phyloP scores from a whole-genome alignment of 768 basidiomycete species.

The Candolleomyces aberdarensis region DNA sequence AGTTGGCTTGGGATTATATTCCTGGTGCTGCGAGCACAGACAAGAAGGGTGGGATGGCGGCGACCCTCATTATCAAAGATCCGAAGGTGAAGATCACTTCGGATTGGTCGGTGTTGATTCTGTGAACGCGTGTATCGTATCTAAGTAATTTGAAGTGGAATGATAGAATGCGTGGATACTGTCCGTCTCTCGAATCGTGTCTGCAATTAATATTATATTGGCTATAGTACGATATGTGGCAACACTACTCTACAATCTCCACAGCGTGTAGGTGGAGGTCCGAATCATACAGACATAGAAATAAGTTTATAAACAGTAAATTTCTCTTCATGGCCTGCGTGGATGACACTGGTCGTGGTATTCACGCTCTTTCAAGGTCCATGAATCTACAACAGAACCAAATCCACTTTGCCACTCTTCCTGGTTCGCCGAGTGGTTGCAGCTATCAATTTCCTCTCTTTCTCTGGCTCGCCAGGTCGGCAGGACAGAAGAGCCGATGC shows the following conservation, averaged over 20 bases:
- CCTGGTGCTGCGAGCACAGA: slow-evolving; percentile 54
- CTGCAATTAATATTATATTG: too few species aligned
- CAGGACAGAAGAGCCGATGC: not conserved
- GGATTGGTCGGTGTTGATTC: slow-evolving; percentile 47
- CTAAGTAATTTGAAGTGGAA: too few species aligned
- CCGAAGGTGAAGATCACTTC: slow-evolving; percentile 54
- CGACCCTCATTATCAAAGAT: slow-evolving; percentile 73
- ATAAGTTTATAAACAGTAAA: too few species aligned
- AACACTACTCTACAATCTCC: too few species aligned
- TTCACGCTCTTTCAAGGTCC: not conserved
- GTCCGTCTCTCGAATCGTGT: too few species aligned
- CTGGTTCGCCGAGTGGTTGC: not conserved
- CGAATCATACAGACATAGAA: too few species aligned
- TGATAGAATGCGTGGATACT: too few species aligned
- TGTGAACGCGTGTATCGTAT: not conserved
- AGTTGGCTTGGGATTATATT: slow-evolving; percentile 67
- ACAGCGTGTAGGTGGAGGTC: too few species aligned
- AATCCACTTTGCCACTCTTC: not conserved
- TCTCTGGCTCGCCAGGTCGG: not conserved
- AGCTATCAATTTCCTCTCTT: not conserved
- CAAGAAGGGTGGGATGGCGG: slow-evolving; percentile 63
- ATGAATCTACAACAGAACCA: not conserved
- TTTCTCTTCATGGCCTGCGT: too few species aligned
- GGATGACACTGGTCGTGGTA: too few species aligned
- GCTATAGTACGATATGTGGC: too few species aligned